phyloP scores from a whole-genome alignment of 352 stramenopile genomes.

The Elongisporangium anandrum region DNA sequence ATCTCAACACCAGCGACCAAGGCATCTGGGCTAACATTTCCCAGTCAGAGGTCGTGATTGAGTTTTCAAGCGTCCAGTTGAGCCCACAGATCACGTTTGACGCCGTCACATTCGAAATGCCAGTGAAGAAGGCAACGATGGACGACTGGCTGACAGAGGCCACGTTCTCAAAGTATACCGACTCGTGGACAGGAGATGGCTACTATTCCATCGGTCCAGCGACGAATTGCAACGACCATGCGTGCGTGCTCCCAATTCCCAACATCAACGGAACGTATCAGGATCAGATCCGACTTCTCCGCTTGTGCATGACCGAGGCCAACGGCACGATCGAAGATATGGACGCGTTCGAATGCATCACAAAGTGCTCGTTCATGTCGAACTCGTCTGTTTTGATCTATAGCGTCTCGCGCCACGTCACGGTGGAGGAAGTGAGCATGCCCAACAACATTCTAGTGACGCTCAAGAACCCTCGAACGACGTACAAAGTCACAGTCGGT shows the following conservation, averaged over 20 bases:
- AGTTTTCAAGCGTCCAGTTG: not conserved
- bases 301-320: not conserved
- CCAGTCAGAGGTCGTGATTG: not conserved
- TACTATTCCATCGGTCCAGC: not conserved
- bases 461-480: not conserved
- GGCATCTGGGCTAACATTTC: not conserved
- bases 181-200: not conserved
- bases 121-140: not conserved
- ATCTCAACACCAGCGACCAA: no score
- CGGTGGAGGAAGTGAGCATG: not conserved
- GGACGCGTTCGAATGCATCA: not conserved
- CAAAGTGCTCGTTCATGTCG: not conserved
- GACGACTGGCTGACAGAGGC: not conserved
- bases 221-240: not conserved
- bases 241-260: not conserved
- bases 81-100: not conserved
- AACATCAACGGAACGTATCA: not conserved
- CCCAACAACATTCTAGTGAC: not conserved
- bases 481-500: not conserved
- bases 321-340: not conserved
- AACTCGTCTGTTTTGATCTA: not conserved
- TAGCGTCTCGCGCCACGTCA: not conserved
- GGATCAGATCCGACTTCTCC: not conserved
- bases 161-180: no score
- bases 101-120: not conserved